Conservation (phyloP, 768 basidiomycete genomes). For the Phylloporus arenicola region DNA sequence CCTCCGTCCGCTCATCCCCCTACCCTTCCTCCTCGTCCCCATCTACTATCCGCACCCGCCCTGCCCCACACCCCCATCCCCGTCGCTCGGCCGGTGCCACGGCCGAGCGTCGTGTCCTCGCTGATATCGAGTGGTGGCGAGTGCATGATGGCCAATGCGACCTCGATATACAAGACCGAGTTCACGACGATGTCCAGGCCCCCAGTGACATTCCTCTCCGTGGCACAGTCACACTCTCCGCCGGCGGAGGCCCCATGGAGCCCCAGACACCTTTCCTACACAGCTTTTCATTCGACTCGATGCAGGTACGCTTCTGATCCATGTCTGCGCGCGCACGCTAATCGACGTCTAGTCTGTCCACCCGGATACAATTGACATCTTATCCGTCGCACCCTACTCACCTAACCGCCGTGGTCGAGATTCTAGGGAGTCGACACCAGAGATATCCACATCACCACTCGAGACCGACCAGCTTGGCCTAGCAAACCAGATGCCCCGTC, state of each 20-base stretch:
- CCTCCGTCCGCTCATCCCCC: conserved; percentile 63
- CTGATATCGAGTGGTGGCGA: conserved; percentile 86
- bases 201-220: conserved; percentile 12
- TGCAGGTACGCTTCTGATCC: conserved; percentile 20
- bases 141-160: conserved; percentile 66
- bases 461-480: conserved; percentile 36
- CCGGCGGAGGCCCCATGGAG: conserved; percentile 35
- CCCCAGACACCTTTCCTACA: conserved; percentile 31
- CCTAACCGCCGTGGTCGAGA: conserved; percentile 41
- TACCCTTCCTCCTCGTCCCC: conserved; percentile 46
- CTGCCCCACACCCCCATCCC: conserved; percentile 27
- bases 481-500: conserved; percentile 35
- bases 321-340: conserved; percentile 12
- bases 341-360: conserved; percentile 28
- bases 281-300: conserved; percentile 18
- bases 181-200: conserved; percentile 17
- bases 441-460: conserved; percentile 35
- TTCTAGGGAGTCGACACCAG: conserved; percentile 54
- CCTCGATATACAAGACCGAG: conserved; percentile 27
- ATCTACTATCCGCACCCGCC: conserved; percentile 35
- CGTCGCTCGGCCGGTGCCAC: conserved; percentile 67
- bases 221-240: conserved; percentile 31
- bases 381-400: conserved; percentile 53
- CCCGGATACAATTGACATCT: conserved; percentile 35
- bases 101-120: conserved; percentile 62